Base-by-base conservation (phyloP, 148 eudicot species). In the Cornus suecica region DNA sequence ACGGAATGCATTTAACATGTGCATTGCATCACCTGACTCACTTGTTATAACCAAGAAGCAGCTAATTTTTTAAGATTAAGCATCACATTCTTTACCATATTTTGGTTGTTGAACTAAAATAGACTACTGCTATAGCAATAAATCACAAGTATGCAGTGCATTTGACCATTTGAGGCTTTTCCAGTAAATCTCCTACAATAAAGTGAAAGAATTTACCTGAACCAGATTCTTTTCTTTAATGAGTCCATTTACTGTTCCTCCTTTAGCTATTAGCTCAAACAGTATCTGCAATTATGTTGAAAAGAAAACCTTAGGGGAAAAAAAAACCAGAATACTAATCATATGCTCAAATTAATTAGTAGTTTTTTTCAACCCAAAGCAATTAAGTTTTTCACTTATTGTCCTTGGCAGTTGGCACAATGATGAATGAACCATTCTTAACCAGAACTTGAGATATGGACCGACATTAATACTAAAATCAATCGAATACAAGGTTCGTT, bases 191-290 rank as follows among this genome's bases (percentile, higher is more conserved):
- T 22, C 20, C 56, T 11, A 56, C 24, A 34, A 25, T 23, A 14
- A 24, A 67, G 69, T 14, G 27, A 63, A 34, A 37, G 29, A 66
- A 76, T 87, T 80, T 88, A 77, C 99, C 97, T 95, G 99, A 72
- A 95, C 97, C 82, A 95, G 85, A 78, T 92, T 80, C 83, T 95
- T 95, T 30, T 90, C 97, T 83, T 93, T 84, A 71, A 95, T 91
- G 76, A 95, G 34, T 78, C 97, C 97, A 84, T 93, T 82, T 77
- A 95, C 97, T 25, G 97, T 95, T 82, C 99, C 99, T 82, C 99
- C 97, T 79, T 93, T 93, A 72, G 88, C 93, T 87, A 95, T 86
- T 29, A 95, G 86, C 86, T 92, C 99, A 83, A 90, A 85, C 63
- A 95, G 84, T 82, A 95, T 93, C 99, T 95, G 89, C 81, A 85